phyloP scores from a whole-genome alignment of 2,329 filamentous ascomycete genomes.

The Ophiostoma populinum region DNA sequence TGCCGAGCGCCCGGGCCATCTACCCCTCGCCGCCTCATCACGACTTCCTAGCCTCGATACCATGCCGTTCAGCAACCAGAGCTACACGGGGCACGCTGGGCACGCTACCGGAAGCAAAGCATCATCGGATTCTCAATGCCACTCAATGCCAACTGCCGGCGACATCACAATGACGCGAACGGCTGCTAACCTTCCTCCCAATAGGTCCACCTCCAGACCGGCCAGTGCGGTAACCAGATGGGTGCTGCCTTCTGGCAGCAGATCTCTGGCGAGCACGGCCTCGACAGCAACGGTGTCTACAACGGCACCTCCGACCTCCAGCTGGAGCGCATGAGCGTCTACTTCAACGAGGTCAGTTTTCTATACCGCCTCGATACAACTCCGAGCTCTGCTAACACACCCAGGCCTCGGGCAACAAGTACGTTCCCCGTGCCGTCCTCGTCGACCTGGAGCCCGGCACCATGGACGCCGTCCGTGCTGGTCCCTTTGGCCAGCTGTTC shows the following conservation, averaged over 20 bases:
- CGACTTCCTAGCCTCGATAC: too few relatives aligned
- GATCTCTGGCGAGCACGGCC: slow-evolving; percentile 83
- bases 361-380: too few relatives aligned
- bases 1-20: background rate
- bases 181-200: slow-evolving; percentile 17
- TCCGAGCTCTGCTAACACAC: too few relatives aligned
- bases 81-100: too few relatives aligned
- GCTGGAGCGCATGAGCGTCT: slow-evolving; percentile 81
- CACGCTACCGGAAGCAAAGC: too few relatives aligned
- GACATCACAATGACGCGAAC: background rate
- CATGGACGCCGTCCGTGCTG: slow-evolving; percentile 97
- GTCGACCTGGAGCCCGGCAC: slow-evolving; percentile 99
- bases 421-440: slow-evolving; percentile 96
- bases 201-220: slow-evolving; percentile 99
- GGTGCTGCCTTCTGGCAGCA: slow-evolving; percentile 99
- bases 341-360: slow-evolving; percentile 38
- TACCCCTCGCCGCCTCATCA: too few relatives aligned
- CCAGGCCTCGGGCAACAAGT: slow-evolving; percentile 93
- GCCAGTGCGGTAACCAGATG: slow-evolving; percentile 99
- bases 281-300: slow-evolving; percentile 96
- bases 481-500: slow-evolving; percentile 98
- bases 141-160: too few relatives aligned
- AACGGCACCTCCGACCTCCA: slow-evolving; percentile 97
- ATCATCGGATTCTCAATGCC: too few relatives aligned
- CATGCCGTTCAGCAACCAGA: too few relatives aligned